These are phyloP conservation scores for Ceratocystis lukuohia DNA, from an alignment of 2,329 filamentous ascomycete genomes.

Conservation along the genomic window DNA sequence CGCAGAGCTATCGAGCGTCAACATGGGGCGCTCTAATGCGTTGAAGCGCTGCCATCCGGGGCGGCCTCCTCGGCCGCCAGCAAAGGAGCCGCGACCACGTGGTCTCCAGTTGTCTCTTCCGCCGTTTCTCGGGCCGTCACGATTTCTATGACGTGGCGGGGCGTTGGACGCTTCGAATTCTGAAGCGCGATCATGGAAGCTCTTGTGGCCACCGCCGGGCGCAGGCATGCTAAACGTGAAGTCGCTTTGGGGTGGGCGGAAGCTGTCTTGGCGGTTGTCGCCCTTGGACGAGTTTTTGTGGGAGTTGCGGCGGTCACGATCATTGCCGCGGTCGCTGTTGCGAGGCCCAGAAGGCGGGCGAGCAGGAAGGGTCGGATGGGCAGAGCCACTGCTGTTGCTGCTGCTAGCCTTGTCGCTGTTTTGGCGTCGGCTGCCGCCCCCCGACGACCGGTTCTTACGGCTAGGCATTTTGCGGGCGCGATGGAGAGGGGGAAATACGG, in stretches of 20 bases:
- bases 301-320: constrained; percentile 5
- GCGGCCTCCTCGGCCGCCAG: constrained; percentile 24
- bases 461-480: not conserved
- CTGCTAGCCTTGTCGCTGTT: constrained; percentile 30
- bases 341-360: constrained; percentile 12
- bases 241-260: constrained; percentile 32
- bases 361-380: not conserved
- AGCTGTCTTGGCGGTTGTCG: constrained; percentile 13
- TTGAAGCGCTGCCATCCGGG: constrained; percentile 27
- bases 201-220: constrained; percentile 30
- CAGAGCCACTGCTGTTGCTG: constrained; percentile 37
- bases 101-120: constrained; percentile 20
- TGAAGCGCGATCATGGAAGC: constrained; percentile 19
- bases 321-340: not conserved
- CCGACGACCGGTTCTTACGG: constrained; percentile 3
- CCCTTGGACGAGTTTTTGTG: not conserved
- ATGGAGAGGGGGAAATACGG: not conserved
- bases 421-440: constrained; percentile 12
- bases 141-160: constrained; percentile 17
- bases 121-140: constrained; percentile 12
- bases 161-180: constrained; percentile 20
- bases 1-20: constrained; percentile 32
- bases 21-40: constrained; percentile 37
- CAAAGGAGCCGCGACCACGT: constrained; percentile 23
- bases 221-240: constrained; percentile 45